phyloP scores from a whole-genome alignment of 495 filamentous ascomycete genomes.

The Pseudomonodictys pantanalensis region DNA sequence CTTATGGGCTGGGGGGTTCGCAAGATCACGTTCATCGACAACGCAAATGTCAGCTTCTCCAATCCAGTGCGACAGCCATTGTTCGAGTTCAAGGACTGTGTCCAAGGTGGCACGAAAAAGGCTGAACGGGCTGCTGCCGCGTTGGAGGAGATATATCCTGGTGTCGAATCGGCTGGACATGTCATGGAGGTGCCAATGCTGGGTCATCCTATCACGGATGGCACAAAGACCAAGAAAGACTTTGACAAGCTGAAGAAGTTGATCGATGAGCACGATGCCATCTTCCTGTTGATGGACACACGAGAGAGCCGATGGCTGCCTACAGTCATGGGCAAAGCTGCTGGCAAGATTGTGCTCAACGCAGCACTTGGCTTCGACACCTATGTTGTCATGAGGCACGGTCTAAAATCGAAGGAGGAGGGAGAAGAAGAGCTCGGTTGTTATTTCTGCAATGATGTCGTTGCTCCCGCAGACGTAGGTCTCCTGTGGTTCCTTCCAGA shows the following conservation, averaged over 20 bases:
- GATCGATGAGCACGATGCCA: conserved; percentile 82
- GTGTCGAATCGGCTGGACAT: conserved; percentile 75
- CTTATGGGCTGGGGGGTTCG: conserved; percentile 95
- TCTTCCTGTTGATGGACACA: conserved; percentile 96
- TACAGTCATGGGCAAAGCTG: conserved; percentile 94
- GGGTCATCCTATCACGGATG: conserved; percentile 79
- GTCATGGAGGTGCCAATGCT: conserved; percentile 89
- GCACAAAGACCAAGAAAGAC: conserved; percentile 61
- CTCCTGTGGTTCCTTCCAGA: neutral
- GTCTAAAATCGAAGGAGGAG: conserved; percentile 48
- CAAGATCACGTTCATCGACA: conserved; percentile 94
- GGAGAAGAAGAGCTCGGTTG: conserved; percentile 75
- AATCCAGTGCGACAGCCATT: conserved; percentile 95
- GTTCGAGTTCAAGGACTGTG: conserved; percentile 84
- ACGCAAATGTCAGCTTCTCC: conserved; percentile 91
- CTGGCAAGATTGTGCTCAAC: conserved; percentile 93
- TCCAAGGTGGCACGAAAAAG: conserved; percentile 81
- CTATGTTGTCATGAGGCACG: conserved; percentile 96
- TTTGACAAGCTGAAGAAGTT: conserved; percentile 71
- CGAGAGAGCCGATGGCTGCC: conserved; percentile 93
- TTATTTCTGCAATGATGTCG: conserved; percentile 98
- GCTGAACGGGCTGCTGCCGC: conserved; percentile 77
- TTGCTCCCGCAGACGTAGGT: conserved; percentile 89
- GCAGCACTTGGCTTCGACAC: conserved; percentile 94
- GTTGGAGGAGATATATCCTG: conserved; percentile 83